These are phyloP conservation scores for Phaeomoniella chlamydospora DNA, from an alignment of 2,329 filamentous ascomycete genomes.

Conservation along the genomic window DNA sequence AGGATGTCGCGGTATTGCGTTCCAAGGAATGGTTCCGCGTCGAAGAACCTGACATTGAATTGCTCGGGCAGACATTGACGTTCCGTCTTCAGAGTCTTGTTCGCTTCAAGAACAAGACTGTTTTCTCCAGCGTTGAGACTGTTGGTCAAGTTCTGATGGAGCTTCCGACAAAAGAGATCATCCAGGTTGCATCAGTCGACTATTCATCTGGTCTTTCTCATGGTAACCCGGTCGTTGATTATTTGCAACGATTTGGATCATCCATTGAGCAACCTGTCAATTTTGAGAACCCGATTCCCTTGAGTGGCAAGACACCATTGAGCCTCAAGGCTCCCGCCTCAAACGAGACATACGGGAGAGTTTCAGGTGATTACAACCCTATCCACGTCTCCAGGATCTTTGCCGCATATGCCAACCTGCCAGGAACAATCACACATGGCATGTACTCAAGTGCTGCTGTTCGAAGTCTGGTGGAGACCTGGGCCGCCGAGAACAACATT, in stretches of 20 bases:
- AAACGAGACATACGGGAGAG: constrained; percentile 94
- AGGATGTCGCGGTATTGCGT: constrained; percentile 83
- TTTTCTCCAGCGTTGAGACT: constrained; percentile 86
- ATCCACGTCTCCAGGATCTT: constrained; percentile 98
- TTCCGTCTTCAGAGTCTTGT: constrained; percentile 91
- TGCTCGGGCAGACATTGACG: constrained; percentile 82
- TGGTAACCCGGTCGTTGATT: constrained; percentile 93
- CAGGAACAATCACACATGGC: constrained; percentile 94
- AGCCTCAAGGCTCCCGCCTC: constrained; percentile 82
- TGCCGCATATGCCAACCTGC: constrained; percentile 85
- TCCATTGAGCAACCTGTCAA: constrained; percentile 91
- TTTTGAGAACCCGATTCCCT: constrained; percentile 93
- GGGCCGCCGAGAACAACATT: constrained; percentile 97
- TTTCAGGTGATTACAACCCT: constrained; percentile 96
- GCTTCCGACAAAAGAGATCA: constrained; percentile 89
- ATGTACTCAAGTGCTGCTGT: constrained; percentile 99
- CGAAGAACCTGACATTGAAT: constrained; percentile 69
- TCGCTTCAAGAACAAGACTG: constrained; percentile 84
- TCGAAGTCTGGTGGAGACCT: constrained; percentile 89
- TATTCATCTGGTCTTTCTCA: constrained; percentile 85
- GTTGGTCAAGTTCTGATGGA: constrained; percentile 85
- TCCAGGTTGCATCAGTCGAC: constrained; percentile 93
- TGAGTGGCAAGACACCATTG: constrained; percentile 82
- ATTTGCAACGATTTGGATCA: constrained; percentile 78
- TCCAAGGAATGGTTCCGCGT: constrained; percentile 97